Percentiles rank a stretch among this genome's conserved stretches.
These are phyloP conservation scores for Extremus antarcticus DNA, from an alignment of 495 filamentous ascomycete species.

Conservation along the genomic window DNA sequence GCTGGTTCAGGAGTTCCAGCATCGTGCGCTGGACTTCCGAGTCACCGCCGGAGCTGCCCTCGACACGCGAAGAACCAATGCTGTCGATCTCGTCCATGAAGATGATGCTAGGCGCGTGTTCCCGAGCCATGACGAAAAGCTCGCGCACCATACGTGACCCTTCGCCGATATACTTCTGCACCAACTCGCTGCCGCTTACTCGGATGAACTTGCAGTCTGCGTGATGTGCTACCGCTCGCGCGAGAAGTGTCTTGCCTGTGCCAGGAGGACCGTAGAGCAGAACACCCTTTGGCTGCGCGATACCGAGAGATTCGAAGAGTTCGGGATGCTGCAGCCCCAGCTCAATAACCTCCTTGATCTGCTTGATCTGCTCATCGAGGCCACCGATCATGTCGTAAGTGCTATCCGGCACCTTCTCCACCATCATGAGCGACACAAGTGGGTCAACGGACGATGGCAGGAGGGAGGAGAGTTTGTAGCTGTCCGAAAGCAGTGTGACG, in stretches of 20 bases:
- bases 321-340: conserved; percentile 96
- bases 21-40: conserved; percentile 99
- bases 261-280: conserved; percentile 94
- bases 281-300: conserved; percentile 95
- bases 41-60: conserved; percentile 87
- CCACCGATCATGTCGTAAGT: conserved; percentile 99
- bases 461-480: conserved; percentile 96
- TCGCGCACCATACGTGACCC: conserved; percentile 97
- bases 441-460: conserved; percentile 93
- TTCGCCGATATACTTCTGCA: conserved; percentile 99
- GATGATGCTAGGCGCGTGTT: conserved; percentile 98
- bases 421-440: conserved; percentile 99
- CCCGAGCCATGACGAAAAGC: conserved; percentile 96
- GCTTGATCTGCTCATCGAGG: conserved; percentile 98
- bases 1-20: conserved; percentile 94
- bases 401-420: conserved; percentile 98
- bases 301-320: conserved; percentile 95
- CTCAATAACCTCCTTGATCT: conserved; percentile 99
- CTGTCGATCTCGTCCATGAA: conserved; percentile 99
- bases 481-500: conserved; percentile 88
- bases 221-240: conserved; percentile 92
- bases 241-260: conserved; percentile 93
- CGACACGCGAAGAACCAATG: conserved; percentile 93
- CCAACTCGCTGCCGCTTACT: conserved; percentile 88
- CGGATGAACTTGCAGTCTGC: conserved; percentile 98